Evolutionary conservation across 441 rosid genomes (phyloP).

Genomic region (Gossypium aridum): DNA sequence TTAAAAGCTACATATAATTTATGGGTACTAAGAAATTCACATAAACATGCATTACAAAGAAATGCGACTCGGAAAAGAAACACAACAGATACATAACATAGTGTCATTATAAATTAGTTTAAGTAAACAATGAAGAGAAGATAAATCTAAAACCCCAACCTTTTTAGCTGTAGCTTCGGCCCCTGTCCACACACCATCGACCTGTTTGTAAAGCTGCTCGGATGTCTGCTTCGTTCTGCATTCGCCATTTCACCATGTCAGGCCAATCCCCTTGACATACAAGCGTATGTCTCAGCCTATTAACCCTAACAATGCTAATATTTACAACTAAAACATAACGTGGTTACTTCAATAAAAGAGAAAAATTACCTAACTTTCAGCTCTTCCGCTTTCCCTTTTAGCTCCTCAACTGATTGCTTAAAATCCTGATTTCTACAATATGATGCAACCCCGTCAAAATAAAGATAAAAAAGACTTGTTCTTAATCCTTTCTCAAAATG

Average conservation of each 20-base stretch:
- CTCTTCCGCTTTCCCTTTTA: slow-evolving; percentile 69
- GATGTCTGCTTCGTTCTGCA: slow-evolving; percentile 93
- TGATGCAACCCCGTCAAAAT: background rate
- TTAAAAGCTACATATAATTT: background rate
- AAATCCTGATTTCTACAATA: slow-evolving; percentile 65
- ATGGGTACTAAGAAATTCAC: background rate
- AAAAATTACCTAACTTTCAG: slow-evolving; percentile 63
- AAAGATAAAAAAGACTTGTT: background rate
- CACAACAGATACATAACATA: background rate
- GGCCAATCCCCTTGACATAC: slow-evolving; percentile 55
- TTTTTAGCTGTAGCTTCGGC: slow-evolving; percentile 86
- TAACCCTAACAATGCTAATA: slow-evolving; percentile 25
- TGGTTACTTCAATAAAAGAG: background rate
- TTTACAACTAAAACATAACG: background rate
- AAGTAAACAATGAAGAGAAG: background rate
- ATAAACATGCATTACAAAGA: background rate
- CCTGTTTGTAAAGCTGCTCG: slow-evolving; percentile 80
- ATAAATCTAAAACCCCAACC: slow-evolving; percentile 31
- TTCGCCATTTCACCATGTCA: slow-evolving; percentile 64
- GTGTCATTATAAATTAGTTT: background rate
- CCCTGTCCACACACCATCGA: slow-evolving; percentile 80
- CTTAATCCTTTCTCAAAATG: background rate
- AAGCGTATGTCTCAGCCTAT: slow-evolving; percentile 50
- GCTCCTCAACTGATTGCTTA: slow-evolving; percentile 61
- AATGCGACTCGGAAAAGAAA: background rate